Percentiles rank a stretch among this genome's conserved stretches.
phyloP scores from a whole-genome alignment of 495 filamentous ascomycete genomes.

The Usnea hakonensis region DNA sequence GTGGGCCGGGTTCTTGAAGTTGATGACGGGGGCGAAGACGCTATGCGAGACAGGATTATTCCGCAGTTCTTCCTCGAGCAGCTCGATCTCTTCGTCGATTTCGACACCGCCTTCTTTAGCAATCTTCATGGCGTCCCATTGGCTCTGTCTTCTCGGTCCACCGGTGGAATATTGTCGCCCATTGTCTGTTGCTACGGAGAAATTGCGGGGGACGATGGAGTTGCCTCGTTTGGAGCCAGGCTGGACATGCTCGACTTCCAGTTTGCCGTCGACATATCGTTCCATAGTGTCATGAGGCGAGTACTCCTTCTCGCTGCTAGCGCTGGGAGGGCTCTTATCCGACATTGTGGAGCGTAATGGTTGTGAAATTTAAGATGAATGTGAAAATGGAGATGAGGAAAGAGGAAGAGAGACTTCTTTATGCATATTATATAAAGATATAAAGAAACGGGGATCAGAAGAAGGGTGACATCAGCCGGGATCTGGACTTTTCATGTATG shows the following conservation, averaged over 20 bases:
- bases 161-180: conserved; percentile 18
- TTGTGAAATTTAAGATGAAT: too few relatives aligned
- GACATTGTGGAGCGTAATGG: conserved; percentile 9
- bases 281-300: conserved; percentile 11
- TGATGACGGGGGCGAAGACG: conserved; percentile 16
- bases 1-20: conserved; percentile 19
- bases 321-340: neutral
- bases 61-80: conserved; percentile 16
- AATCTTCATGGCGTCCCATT: conserved; percentile 20
- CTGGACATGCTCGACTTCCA: conserved; percentile 16
- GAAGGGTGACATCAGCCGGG: neutral
- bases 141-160: conserved; percentile 15
- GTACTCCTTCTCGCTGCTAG: conserved; percentile 1
- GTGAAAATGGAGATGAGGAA: too few relatives aligned
- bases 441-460: neutral
- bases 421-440: neutral
- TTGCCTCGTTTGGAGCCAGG: conserved; percentile 5
- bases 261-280: conserved; percentile 16
- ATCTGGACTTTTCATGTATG: neutral
- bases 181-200: conserved; percentile 13
- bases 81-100: conserved; percentile 18
- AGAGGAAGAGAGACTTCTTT: too few relatives aligned
- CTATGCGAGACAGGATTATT: conserved; percentile 13
- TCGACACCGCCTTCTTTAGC: conserved; percentile 20
- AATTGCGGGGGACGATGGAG: conserved; percentile 5